These are phyloP conservation scores for Mucor sp. DNA, from an alignment of 371 early-diverging fungal genomes.

Conservation along the genomic window DNA sequence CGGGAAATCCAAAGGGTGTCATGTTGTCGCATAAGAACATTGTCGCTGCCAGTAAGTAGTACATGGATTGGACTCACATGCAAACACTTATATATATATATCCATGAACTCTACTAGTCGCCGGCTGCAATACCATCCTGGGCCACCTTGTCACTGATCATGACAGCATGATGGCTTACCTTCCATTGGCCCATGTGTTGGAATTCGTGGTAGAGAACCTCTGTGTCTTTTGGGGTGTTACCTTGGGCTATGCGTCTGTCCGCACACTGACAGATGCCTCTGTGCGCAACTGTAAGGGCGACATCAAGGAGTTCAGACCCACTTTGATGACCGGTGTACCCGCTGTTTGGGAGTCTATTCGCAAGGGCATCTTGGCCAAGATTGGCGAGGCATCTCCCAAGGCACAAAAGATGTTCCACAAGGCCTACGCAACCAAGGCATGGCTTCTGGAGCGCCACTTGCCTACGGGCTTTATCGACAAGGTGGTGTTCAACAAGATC, in stretches of 20 bases:
- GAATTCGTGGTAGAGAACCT: slow-evolving; percentile 85
- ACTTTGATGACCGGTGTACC: slow-evolving; percentile 95
- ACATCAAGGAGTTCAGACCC: slow-evolving; percentile 91
- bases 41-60: slow-evolving; percentile 51
- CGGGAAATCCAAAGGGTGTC: slow-evolving; percentile 81
- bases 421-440: slow-evolving; percentile 77
- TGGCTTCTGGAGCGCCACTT: slow-evolving; percentile 66
- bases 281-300: slow-evolving; percentile 92
- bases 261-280: slow-evolving; percentile 89
- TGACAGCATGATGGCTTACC: slow-evolving; percentile 85
- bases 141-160: slow-evolving; percentile 76
- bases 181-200: slow-evolving; percentile 94
- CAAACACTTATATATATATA: too few species aligned
- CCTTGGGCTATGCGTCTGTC: slow-evolving; percentile 87
- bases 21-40: slow-evolving; percentile 71
- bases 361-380: slow-evolving; percentile 81
- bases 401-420: slow-evolving; percentile 73
- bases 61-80: too few species aligned
- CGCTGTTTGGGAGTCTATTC: slow-evolving; percentile 92
- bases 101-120: slow-evolving; percentile 39
- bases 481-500: slow-evolving; percentile 88
- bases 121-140: slow-evolving; percentile 78
- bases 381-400: slow-evolving; percentile 66
- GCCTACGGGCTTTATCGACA: slow-evolving; percentile 76
- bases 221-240: slow-evolving; percentile 73